These are phyloP conservation scores for Epichloe gansuensis DNA, from an alignment of 2,329 filamentous ascomycete species.

Conservation along the genomic window DNA sequence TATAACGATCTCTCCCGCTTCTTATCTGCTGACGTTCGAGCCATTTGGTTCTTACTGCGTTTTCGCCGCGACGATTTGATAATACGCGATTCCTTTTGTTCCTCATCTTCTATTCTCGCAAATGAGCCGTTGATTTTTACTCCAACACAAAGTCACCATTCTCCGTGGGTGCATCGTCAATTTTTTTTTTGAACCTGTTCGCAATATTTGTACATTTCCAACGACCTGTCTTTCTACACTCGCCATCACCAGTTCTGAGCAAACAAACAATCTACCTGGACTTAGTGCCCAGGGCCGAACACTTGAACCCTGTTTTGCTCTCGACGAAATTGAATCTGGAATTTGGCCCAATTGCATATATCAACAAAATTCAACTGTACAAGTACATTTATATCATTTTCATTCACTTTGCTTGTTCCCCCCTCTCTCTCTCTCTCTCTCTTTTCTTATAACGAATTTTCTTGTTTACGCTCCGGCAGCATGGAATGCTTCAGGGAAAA, in stretches of 20 bases:
- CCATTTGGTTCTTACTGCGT: conserved; percentile 18
- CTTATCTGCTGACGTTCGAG: conserved; percentile 17
- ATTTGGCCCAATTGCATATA: conserved; percentile 7
- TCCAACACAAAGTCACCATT: conserved; percentile 15
- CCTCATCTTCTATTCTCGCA: conserved; percentile 20
- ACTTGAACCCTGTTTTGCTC: background rate
- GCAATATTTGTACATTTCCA: conserved; percentile 22
- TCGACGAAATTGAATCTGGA: background rate
- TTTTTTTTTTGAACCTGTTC: conserved; percentile 12
- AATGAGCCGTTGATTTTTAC: conserved; percentile 30
- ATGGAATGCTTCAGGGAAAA: conserved; percentile 81
- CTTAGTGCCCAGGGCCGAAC: background rate
- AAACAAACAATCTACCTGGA: background rate
- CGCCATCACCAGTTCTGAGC: background rate
- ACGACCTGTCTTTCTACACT: conserved; percentile 3
- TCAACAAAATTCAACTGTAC: conserved; percentile 14
- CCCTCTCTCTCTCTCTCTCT: conserved; percentile 8
- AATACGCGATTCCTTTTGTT: conserved; percentile 24
- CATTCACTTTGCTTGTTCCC: conserved; percentile 5
- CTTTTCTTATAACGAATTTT: conserved; percentile 9
- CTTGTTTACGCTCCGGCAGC: conserved; percentile 7
- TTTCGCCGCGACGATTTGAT: conserved; percentile 20
- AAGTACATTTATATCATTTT: conserved; percentile 13
- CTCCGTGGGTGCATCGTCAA: conserved; percentile 8
- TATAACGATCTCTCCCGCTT: conserved; percentile 29